phyloP scores from a whole-genome alignment of 768 basidiomycete genomes.

The Inosperma sp. region DNA sequence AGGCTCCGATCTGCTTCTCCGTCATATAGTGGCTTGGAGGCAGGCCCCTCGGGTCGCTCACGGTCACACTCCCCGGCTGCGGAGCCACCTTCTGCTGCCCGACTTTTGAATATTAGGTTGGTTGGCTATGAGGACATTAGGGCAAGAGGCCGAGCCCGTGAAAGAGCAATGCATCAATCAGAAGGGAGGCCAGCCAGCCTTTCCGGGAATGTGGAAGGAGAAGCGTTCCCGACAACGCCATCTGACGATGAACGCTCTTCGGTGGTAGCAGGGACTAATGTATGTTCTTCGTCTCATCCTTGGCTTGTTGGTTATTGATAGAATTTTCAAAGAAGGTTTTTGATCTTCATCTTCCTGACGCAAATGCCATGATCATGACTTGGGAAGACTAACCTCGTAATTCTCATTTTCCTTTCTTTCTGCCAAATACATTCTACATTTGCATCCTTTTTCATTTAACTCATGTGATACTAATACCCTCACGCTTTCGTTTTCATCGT shows the following conservation, averaged over 20 bases:
- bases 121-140: slow-evolving; percentile 24
- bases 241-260: no score
- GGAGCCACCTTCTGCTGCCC: slow-evolving; percentile 22
- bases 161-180: slow-evolving; percentile 12
- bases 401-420: no score
- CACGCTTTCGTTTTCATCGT: no score
- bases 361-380: no score
- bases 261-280: slow-evolving; percentile 2
- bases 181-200: slow-evolving; percentile 6
- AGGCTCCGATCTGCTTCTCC: slow-evolving; percentile 10
- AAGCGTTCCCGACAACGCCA: not conserved
- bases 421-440: no score
- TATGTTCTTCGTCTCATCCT: not conserved
- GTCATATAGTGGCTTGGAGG: slow-evolving; percentile 7
- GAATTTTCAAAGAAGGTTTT: not conserved
- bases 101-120: slow-evolving; percentile 30
- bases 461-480: no score
- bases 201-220: not conserved
- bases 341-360: slow-evolving; percentile 22
- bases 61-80: slow-evolving; percentile 14
- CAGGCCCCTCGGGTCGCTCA: slow-evolving; percentile 11
- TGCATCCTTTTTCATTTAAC: no score
- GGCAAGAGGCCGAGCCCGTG: slow-evolving; percentile 19
- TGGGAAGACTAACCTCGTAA: no score
- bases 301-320: slow-evolving; percentile 1